These are phyloP conservation scores for Clarireedia paspali DNA, from an alignment of 2,329 filamentous ascomycete species.

Conservation along the genomic window DNA sequence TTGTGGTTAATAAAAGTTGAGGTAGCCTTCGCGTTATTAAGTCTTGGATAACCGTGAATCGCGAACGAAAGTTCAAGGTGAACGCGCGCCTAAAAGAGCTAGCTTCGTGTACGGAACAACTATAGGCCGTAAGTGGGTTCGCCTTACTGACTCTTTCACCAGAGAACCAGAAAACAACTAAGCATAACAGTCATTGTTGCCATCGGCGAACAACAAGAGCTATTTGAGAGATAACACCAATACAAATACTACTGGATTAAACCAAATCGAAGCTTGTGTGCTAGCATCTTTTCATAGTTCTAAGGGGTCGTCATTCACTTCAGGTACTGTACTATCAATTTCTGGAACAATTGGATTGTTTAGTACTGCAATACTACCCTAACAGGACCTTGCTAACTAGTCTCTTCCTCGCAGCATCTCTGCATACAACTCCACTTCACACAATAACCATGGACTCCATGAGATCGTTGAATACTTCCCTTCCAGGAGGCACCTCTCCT, in stretches of 20 bases:
- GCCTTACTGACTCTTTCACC: neutral
- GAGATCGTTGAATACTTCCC: slow-evolving; percentile 53
- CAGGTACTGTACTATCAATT: slow-evolving; percentile 2
- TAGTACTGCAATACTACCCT: neutral
- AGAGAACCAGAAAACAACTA: neutral
- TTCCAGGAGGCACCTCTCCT: slow-evolving; percentile 42
- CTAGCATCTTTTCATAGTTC: neutral
- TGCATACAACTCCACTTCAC: slow-evolving; percentile 1
- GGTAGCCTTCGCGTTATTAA: slow-evolving; percentile 7
- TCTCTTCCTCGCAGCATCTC: slow-evolving; percentile 4
- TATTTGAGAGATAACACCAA: no score
- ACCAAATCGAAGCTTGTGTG: neutral
- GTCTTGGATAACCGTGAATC: neutral
- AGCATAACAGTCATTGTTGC: neutral
- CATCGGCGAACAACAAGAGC: no score
- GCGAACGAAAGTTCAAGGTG: slow-evolving; percentile 2
- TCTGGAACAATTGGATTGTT: neutral
- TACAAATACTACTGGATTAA: no score
- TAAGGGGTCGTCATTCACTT: neutral
- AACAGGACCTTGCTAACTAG: slow-evolving; percentile 2
- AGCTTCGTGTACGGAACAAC: slow-evolving; percentile 1
- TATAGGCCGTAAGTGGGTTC: neutral
- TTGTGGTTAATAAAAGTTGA: slow-evolving; percentile 4
- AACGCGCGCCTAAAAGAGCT: neutral
- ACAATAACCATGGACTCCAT: slow-evolving; percentile 50